Conservation (phyloP, 2,329 filamentous ascomycete species). For the Colletotrichum higginsianum region DNA sequence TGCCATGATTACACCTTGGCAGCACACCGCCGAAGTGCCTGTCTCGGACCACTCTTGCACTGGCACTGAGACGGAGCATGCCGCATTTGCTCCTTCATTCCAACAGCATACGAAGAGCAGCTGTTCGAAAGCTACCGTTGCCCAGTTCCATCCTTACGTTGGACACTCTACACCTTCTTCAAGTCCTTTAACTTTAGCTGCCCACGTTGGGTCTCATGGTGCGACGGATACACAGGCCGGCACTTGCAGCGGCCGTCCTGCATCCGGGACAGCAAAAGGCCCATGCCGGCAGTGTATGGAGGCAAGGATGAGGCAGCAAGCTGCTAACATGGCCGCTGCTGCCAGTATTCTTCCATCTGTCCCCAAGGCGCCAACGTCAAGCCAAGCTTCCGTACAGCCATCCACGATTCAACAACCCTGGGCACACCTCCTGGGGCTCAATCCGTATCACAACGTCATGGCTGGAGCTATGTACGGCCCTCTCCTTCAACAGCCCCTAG, state of each 20-base stretch:
- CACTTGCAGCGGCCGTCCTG: slow-evolving; percentile 19
- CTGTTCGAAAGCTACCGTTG: background rate
- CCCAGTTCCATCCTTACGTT: background rate
- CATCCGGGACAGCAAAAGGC: slow-evolving; percentile 18
- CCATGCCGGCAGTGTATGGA: slow-evolving; percentile 41
- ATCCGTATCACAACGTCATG: slow-evolving; percentile 36
- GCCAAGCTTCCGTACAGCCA: slow-evolving; percentile 7
- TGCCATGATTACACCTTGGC: background rate
- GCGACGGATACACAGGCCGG: background rate
- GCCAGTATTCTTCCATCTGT: slow-evolving; percentile 1
- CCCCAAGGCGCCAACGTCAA: background rate
- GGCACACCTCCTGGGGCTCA: slow-evolving; percentile 31
- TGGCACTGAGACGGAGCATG: background rate
- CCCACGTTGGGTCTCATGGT: slow-evolving; percentile 10
- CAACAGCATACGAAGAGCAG: background rate
- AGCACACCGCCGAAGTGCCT: background rate
- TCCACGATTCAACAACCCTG: slow-evolving; percentile 32
- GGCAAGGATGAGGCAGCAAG: slow-evolving; percentile 37
- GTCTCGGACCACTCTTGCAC: background rate
- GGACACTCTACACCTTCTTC: background rate
- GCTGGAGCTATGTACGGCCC: slow-evolving; percentile 33
- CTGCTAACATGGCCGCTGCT: slow-evolving; percentile 21
- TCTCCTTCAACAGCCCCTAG: slow-evolving; percentile 34
- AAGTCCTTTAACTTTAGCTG: background rate
- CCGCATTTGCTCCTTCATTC: background rate